Percentiles rank a stretch among this genome's conserved stretches.
phyloP scores from a whole-genome alignment of 2,329 filamentous ascomycete genomes.

The Neoarthrinium moseri region DNA sequence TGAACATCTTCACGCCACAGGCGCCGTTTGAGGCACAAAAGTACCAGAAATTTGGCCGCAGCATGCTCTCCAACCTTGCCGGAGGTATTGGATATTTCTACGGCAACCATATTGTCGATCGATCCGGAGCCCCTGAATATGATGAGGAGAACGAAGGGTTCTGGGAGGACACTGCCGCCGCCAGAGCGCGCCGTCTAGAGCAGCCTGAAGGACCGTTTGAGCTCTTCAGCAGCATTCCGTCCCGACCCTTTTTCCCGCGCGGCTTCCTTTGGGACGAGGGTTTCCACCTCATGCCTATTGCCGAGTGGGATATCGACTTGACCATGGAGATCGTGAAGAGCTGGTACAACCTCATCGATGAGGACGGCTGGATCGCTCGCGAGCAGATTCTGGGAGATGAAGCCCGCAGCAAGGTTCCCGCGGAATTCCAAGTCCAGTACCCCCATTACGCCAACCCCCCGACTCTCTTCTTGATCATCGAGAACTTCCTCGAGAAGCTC shows the following conservation, averaged over 20 bases:
- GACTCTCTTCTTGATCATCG: constrained; percentile 86
- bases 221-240: constrained; percentile 88
- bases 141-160: constrained; percentile 95
- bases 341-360: constrained; percentile 95
- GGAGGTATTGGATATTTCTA: constrained; percentile 96
- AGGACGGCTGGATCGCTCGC: constrained; percentile 94
- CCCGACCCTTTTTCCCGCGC: constrained; percentile 90
- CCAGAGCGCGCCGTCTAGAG: constrained; percentile 66
- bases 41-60: constrained; percentile 79
- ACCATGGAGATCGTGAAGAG: constrained; percentile 85
- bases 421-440: constrained; percentile 92
- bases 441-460: constrained; percentile 97
- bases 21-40: constrained; percentile 72
- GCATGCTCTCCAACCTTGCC: constrained; percentile 89
- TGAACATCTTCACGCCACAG: constrained; percentile 68
- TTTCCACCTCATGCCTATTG: constrained; percentile 87
- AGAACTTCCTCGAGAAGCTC: constrained; percentile 79
- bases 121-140: constrained; percentile 88
- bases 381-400: constrained; percentile 93
- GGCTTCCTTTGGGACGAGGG: constrained; percentile 99
- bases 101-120: constrained; percentile 83
- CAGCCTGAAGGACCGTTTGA: constrained; percentile 79
- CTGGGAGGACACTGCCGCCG: constrained; percentile 87
- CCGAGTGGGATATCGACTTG: constrained; percentile 92
- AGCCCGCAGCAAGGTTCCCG: constrained; percentile 90